phyloP scores from a whole-genome alignment of 805 yeast species.

The Saturnispora serradocipensis region DNA sequence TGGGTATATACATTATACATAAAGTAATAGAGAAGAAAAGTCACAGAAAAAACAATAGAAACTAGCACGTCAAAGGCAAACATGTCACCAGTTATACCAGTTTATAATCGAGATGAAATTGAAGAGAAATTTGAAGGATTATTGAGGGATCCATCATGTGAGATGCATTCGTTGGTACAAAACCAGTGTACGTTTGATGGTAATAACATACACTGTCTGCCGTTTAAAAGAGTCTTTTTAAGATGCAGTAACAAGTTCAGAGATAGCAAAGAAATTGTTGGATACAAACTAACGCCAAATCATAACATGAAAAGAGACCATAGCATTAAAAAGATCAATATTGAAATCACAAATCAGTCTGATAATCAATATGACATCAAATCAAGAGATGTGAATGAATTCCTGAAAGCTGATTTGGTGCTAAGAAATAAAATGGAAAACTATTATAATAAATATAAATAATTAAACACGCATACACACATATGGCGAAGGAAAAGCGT shows the following conservation, averaged over 20 bases:
- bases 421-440: constrained; percentile 22
- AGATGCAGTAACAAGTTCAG: constrained; percentile 29
- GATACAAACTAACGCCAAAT: constrained; percentile 23
- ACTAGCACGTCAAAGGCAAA: background rate
- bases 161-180: constrained; percentile 27
- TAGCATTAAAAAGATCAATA: constrained; percentile 8
- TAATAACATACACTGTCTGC: constrained; percentile 34
- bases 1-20: background rate
- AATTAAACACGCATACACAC: background rate
- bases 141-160: background rate
- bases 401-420: constrained; percentile 26
- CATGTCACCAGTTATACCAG: constrained; percentile 47
- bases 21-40: background rate
- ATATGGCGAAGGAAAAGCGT: background rate
- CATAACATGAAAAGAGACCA: constrained; percentile 5
- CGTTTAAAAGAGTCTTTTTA: constrained; percentile 39
- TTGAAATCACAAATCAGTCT: constrained; percentile 31
- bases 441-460: constrained; percentile 17
- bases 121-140: constrained; percentile 15
- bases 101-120: constrained; percentile 32
- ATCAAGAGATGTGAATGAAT: constrained; percentile 18
- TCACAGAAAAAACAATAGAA: background rate
- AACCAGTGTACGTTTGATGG: constrained; percentile 39
- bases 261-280: constrained; percentile 19
- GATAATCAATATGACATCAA: constrained; percentile 27